A percentile compares a stretch with the other conserved stretches of the same genome.
These are phyloP conservation scores for Condylostoma magnum DNA, from an alignment of 169 alveolate species.

Conservation along the genomic window DNA sequence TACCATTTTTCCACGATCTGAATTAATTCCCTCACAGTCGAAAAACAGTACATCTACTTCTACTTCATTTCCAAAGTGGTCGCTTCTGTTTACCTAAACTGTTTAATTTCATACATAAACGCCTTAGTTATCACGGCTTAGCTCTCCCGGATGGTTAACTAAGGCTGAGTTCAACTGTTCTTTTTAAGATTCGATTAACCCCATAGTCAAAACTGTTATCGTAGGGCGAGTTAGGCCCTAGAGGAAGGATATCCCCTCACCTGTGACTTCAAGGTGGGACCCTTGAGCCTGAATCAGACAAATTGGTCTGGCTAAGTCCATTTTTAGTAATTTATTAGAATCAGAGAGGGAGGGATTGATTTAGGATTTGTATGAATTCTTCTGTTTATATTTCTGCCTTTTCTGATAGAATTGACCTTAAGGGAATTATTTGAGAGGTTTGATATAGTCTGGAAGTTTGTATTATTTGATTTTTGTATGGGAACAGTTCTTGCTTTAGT, in stretches of 20 bases:
- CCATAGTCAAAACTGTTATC: neutral
- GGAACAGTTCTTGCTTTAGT: no score
- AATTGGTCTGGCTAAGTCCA: no score
- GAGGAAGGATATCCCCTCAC: slow-evolving; percentile 9
- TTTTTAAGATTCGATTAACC: slow-evolving; percentile 7
- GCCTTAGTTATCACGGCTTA: neutral
- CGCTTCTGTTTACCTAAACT: neutral
- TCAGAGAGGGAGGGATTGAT: no score
- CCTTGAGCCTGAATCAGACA: no score
- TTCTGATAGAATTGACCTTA: no score
- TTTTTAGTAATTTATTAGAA: no score
- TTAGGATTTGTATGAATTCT: no score
- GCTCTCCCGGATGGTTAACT: neutral
- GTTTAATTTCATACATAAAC: slow-evolving; percentile 3
- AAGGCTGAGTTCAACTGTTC: neutral
- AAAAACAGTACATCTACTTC: slow-evolving; percentile 14
- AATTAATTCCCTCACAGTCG: slow-evolving; percentile 15
- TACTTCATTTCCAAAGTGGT: slow-evolving; percentile 3
- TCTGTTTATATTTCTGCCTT: no score
- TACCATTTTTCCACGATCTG: neutral
- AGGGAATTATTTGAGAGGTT: no score
- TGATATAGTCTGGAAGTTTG: no score
- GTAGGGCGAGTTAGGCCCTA: neutral
- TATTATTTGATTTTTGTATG: no score
- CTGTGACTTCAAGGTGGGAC: slow-evolving; percentile 19